Percentiles rank a stretch among this genome's conserved stretches.
Conservation (phyloP, 2,329 filamentous ascomycete genomes). For the Gaeumannomyces tritici region DNA sequence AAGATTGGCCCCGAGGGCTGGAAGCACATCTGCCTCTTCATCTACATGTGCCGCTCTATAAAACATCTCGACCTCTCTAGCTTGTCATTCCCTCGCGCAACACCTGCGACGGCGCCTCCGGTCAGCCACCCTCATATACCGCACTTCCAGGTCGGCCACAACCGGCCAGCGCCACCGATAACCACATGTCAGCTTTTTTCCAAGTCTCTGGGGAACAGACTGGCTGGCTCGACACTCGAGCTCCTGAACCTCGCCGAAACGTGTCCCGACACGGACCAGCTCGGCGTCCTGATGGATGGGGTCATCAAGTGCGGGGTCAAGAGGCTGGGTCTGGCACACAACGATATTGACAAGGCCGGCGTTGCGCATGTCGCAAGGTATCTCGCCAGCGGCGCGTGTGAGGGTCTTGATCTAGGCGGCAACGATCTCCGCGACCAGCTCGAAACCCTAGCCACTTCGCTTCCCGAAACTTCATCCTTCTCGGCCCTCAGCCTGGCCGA, state of each 20-base stretch:
- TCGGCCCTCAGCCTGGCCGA: slow-evolving; percentile 81
- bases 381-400: slow-evolving; percentile 65
- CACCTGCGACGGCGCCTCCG: background rate
- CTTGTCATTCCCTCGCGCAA: slow-evolving; percentile 50
- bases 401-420: slow-evolving; percentile 81
- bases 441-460: slow-evolving; percentile 38
- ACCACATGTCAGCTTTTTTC: slow-evolving; percentile 60
- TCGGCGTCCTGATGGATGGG: slow-evolving; percentile 72
- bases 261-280: slow-evolving; percentile 57
- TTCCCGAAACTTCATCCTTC: slow-evolving; percentile 47
- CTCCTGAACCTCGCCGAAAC: slow-evolving; percentile 79
- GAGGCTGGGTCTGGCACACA: slow-evolving; percentile 75
- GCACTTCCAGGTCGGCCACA: slow-evolving; percentile 1
- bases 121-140: background rate
- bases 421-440: slow-evolving; percentile 59
- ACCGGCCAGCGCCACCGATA: slow-evolving; percentile 15
- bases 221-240: slow-evolving; percentile 68
- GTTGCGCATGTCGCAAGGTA: slow-evolving; percentile 70
- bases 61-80: slow-evolving; percentile 81
- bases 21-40: slow-evolving; percentile 82
- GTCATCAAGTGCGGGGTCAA: slow-evolving; percentile 68
- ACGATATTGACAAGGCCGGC: slow-evolving; percentile 64
- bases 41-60: slow-evolving; percentile 81
- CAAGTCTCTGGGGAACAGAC: slow-evolving; percentile 65
- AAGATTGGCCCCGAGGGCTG: slow-evolving; percentile 81